A percentile compares a stretch with the other conserved stretches of the same genome.
phyloP scores from a whole-genome alignment of 768 basidiomycete genomes.

The Cubamyces sp. region DNA sequence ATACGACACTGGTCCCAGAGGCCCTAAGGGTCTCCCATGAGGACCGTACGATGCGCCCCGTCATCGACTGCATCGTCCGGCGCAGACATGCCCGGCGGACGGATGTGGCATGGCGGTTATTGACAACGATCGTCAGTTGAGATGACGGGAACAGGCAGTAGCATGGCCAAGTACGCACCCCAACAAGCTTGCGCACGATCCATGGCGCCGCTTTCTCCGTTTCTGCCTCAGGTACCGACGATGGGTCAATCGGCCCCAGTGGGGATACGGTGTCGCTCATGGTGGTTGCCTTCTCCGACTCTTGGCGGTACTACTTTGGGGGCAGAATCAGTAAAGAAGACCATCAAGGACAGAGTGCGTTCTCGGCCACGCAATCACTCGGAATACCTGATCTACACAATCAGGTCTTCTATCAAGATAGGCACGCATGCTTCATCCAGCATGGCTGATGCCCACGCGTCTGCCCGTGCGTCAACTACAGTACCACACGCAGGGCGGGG shows the following conservation, averaged over 20 bases:
- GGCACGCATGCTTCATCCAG: neutral
- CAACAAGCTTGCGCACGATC: constrained; percentile 67
- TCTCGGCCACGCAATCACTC: neutral
- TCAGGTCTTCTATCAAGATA: constrained; percentile 14
- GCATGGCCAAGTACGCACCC: constrained; percentile 44
- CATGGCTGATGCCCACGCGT: too few species aligned
- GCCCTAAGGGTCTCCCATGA: constrained; percentile 65
- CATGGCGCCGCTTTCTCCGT: constrained; percentile 61
- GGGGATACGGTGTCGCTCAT: constrained; percentile 38
- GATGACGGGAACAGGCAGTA: constrained; percentile 1
- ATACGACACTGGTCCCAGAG: constrained; percentile 59
- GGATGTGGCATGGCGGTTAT: neutral
- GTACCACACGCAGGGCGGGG: neutral
- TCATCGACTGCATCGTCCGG: constrained; percentile 50
- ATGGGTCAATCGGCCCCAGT: constrained; percentile 54
- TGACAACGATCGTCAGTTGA: constrained; percentile 7
- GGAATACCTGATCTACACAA: neutral
- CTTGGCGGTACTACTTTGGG: neutral
- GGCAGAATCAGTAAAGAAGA: neutral
- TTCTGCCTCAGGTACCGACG: constrained; percentile 47
- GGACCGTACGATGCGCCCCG: constrained; percentile 65
- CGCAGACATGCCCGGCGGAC: constrained; percentile 1
- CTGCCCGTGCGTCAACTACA: neutral
- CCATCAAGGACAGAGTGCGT: too few species aligned
- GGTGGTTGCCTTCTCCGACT: neutral